Percentiles rank a stretch among this genome's conserved stretches.
These are phyloP conservation scores for Vigna unguiculata DNA, from an alignment of 306 rosid species.

Conservation along the genomic window DNA sequence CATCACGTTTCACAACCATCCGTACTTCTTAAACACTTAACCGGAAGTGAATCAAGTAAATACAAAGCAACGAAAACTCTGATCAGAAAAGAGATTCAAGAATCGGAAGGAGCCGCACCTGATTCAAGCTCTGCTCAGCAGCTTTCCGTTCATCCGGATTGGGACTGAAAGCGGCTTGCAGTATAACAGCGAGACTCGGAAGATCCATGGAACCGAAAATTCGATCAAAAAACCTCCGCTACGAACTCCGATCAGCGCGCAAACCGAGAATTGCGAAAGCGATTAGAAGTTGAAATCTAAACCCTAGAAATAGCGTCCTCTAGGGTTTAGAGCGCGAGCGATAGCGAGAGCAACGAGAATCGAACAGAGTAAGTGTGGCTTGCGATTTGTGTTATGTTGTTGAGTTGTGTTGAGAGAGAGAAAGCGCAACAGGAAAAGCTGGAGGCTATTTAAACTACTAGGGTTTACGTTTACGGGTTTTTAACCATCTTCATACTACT, in stretches of 20 bases:
- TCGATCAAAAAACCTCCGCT: constrained; percentile 23
- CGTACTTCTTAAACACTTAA: background rate
- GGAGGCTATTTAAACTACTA: constrained; percentile 69
- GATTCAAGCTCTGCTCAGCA: constrained; percentile 88
- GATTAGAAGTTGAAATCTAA: constrained; percentile 54
- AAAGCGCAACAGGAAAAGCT: background rate
- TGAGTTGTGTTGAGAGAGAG: constrained; percentile 22
- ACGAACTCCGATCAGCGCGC: background rate
- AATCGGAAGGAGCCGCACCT: constrained; percentile 56
- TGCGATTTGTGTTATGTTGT: constrained; percentile 20
- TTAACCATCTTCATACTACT: constrained; percentile 36
- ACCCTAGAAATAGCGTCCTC: constrained; percentile 48
- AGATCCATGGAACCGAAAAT: constrained; percentile 73
- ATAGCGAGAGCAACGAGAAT: constrained; percentile 27
- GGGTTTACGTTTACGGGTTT: constrained; percentile 81
- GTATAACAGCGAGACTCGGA: constrained; percentile 72
- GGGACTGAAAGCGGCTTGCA: constrained; percentile 94
- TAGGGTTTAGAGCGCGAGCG: constrained; percentile 56
- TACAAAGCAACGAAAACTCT: constrained; percentile 20
- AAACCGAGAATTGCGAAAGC: constrained; percentile 8
- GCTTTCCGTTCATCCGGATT: constrained; percentile 94
- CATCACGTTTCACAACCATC: background rate
- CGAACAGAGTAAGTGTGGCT: constrained; percentile 38
- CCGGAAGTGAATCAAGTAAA: constrained; percentile 1
- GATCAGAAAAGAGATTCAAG: constrained; percentile 31